These are phyloP conservation scores for Botrytis sinoallii DNA, from an alignment of 2,329 filamentous ascomycete species.

Conservation along the genomic window DNA sequence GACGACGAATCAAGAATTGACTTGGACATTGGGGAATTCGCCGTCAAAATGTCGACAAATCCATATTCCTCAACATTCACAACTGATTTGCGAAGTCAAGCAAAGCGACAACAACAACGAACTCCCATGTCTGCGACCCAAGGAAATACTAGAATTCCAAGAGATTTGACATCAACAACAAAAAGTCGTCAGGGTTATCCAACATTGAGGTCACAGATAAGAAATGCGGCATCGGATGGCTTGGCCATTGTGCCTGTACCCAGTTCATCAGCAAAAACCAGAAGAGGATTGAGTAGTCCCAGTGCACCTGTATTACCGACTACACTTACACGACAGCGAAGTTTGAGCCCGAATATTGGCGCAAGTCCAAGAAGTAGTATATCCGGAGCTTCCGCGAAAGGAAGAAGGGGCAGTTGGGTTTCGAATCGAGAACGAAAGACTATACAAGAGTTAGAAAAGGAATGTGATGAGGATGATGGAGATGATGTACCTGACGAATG, in stretches of 20 bases:
- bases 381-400: slow-evolving; percentile 24
- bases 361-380: slow-evolving; percentile 28
- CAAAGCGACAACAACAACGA: slow-evolving; percentile 28
- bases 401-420: slow-evolving; percentile 60
- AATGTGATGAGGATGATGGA: slow-evolving; percentile 73
- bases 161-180: slow-evolving; percentile 33
- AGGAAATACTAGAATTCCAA: slow-evolving; percentile 29
- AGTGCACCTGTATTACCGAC: slow-evolving; percentile 28
- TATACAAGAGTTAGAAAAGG: slow-evolving; percentile 66
- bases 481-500: slow-evolving; percentile 78
- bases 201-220: slow-evolving; percentile 32
- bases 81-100: slow-evolving; percentile 29
- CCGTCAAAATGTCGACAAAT: slow-evolving; percentile 31
- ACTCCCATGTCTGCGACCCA: slow-evolving; percentile 29
- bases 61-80: slow-evolving; percentile 33
- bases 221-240: slow-evolving; percentile 30
- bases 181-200: slow-evolving; percentile 29
- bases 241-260: slow-evolving; percentile 34
- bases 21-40: slow-evolving; percentile 34
- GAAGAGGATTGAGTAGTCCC: slow-evolving; percentile 31
- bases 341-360: slow-evolving; percentile 32
- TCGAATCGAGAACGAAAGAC: slow-evolving; percentile 63
- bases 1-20: slow-evolving; percentile 57
- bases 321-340: slow-evolving; percentile 33
- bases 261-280: slow-evolving; percentile 22